A percentile compares a stretch with the other conserved stretches of the same genome.
These are phyloP conservation scores for Phytopythium mirpurense DNA, from an alignment of 352 stramenopile species.

Conservation along the genomic window DNA sequence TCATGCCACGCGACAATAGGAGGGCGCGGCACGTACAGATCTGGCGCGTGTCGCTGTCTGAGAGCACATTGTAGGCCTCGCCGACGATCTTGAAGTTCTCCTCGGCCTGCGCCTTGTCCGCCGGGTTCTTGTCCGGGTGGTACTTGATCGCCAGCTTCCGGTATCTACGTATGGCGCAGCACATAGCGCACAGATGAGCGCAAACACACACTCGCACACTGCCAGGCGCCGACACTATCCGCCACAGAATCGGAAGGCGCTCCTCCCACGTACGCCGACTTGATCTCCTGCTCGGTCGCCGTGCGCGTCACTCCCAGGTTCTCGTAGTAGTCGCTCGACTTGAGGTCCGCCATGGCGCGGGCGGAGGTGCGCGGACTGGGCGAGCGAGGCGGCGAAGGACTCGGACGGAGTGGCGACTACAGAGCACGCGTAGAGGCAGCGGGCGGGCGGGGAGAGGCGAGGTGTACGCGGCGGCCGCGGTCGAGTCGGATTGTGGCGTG, in stretches of 20 bases:
- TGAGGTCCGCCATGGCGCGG: slow-evolving; percentile 36
- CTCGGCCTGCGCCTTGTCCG: slow-evolving; percentile 77
- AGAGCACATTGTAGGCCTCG: slow-evolving; percentile 93
- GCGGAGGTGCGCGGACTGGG: background rate
- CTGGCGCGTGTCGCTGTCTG: slow-evolving; percentile 84
- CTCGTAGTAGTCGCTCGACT: slow-evolving; percentile 82
- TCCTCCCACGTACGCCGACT: slow-evolving; percentile 81
- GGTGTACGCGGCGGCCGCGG: too few relatives aligned
- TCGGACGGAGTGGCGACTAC: background rate
- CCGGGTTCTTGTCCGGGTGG: slow-evolving; percentile 91
- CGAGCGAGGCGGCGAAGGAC: background rate
- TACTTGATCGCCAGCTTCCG: slow-evolving; percentile 91
- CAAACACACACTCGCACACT: too few relatives aligned
- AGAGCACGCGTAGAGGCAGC: background rate
- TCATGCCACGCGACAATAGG: too few relatives aligned
- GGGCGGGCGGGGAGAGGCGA: too few relatives aligned
- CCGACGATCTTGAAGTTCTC: slow-evolving; percentile 94
- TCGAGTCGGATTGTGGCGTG: too few relatives aligned
- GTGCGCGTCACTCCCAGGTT: slow-evolving; percentile 70
- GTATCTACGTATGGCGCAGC: too few relatives aligned
- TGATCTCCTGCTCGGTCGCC: slow-evolving; percentile 77
- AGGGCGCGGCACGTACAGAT: slow-evolving; percentile 56
- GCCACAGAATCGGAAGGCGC: too few relatives aligned
- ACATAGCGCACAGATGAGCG: too few relatives aligned
- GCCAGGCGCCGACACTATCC: background rate